Base-by-base conservation (phyloP, 2,329 filamentous ascomycete genomes). In the Diaporthe ampelina region DNA sequence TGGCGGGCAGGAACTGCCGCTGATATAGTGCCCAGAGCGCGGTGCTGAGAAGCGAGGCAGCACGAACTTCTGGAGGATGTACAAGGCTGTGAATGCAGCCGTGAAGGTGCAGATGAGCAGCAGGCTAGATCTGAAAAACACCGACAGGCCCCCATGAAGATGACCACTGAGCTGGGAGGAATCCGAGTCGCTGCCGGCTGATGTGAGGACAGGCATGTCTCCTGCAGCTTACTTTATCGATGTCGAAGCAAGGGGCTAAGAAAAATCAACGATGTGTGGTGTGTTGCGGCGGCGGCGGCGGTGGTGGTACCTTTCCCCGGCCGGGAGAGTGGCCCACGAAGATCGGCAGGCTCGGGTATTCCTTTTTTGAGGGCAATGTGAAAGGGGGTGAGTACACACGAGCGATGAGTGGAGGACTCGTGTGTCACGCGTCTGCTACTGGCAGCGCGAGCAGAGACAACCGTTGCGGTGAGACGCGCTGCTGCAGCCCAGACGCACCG, bases 181-280 rank as follows among this genome's bases (percentile, higher is more conserved):
- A 40, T 72, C 69, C 69, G 56, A 65, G 29, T 75, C 43, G 63
- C 56, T 75, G 48, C 37, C 56, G 35, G 73, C 48, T n/a, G 73
- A 72, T 37, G 57, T 75, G 40, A 75, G 37, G 63, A 65, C 63
- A 58, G 73, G 73, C 73, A 75, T 75, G 13, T 43, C 73, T 67
- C 54, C 50, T 56, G 65, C 61, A 63, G 68, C 71, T 52, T 65
- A 73, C 50, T 54, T 4, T 35, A 24, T 37, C 61, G 56, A 40
- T 29, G 45, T 45, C 17, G 40, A 35, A 35, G 37, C 35, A 67
- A 57, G 32, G 57, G 26, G 17, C 40, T 11, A 29, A 29, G 43
- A 21, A 45, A 37, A 11, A 37, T 26, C 58, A 21, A 61, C 58
- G 58, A 45, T 24, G 13, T 43, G 56, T 37, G 35, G 35, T 37